Evolutionary conservation across 148 eudicot genomes (phyloP).

Genomic region (Heliosperma pusillum): DNA sequence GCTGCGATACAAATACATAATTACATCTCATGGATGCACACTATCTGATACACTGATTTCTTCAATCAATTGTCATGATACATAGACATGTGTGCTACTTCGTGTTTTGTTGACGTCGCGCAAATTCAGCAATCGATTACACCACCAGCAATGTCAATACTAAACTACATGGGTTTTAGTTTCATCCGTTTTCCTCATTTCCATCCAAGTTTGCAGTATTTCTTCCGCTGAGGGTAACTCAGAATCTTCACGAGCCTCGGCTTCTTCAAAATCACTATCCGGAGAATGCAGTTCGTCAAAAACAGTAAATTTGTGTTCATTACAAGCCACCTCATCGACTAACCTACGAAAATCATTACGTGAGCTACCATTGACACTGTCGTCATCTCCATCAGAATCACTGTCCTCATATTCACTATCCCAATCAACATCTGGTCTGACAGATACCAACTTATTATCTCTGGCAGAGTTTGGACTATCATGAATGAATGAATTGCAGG

Average conservation of each 20-base stretch:
- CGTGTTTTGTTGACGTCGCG: too few species aligned
- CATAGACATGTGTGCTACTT: too few species aligned
- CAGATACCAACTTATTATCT: neutral
- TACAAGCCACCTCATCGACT: slow-evolving; percentile 22
- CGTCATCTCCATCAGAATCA: slow-evolving; percentile 23
- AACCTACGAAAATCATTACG: slow-evolving; percentile 5
- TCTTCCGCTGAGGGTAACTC: slow-evolving; percentile 59
- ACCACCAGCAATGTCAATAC: neutral
- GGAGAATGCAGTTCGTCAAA: slow-evolving; percentile 25
- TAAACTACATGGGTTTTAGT: neutral
- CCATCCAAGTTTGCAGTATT: slow-evolving; percentile 70
- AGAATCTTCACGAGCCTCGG: slow-evolving; percentile 16
- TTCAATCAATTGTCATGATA: too few species aligned
- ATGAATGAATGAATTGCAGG: neutral
- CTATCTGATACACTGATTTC: too few species aligned
- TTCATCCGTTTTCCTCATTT: slow-evolving; percentile 39
- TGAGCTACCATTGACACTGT: slow-evolving; percentile 10
- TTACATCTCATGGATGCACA: too few species aligned
- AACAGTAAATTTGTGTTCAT: slow-evolving; percentile 18
- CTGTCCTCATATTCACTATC: slow-evolving; percentile 12
- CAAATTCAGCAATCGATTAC: too few species aligned
- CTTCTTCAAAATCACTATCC: slow-evolving; percentile 20
- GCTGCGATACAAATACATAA: too few species aligned
- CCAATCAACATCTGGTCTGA: slow-evolving; percentile 5
- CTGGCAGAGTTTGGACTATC: neutral